Evolutionary conservation across 1,139 yeast species (phyloP).

Genomic region (Debaryomycetaceae sp.): DNA sequence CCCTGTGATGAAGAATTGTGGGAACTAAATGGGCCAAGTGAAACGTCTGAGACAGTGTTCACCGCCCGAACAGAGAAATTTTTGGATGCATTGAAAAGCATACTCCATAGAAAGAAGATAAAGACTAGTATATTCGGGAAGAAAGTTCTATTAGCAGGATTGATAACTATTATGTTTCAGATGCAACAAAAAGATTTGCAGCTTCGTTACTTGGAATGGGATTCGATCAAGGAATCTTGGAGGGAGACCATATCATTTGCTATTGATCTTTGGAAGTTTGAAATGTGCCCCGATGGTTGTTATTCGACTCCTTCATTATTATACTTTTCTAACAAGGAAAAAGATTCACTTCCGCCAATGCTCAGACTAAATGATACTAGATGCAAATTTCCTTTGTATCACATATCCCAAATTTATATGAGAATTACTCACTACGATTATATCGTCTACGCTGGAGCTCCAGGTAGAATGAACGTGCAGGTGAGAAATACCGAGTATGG

Average conservation of each 20-base stretch:
- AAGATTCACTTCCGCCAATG: slow-evolving; percentile 18
- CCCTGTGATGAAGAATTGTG: slow-evolving; percentile 32
- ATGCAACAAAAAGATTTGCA: slow-evolving; percentile 69
- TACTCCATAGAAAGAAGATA: slow-evolving; percentile 52
- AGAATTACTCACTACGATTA: slow-evolving; percentile 66
- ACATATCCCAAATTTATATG: slow-evolving; percentile 65
- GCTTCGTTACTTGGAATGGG: slow-evolving; percentile 33
- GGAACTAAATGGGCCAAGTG: slow-evolving; percentile 17
- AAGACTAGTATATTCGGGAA: slow-evolving; percentile 55
- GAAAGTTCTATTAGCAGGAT: slow-evolving; percentile 61
- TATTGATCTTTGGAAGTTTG: slow-evolving; percentile 54
- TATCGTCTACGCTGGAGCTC: slow-evolving; percentile 73
- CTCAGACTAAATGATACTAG: slow-evolving; percentile 27
- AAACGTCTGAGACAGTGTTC: slow-evolving; percentile 8
- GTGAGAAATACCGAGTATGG: slow-evolving; percentile 6
- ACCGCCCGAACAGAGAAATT: slow-evolving; percentile 29
- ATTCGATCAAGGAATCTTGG: slow-evolving; percentile 47
- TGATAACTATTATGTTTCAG: slow-evolving; percentile 64
- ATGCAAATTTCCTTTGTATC: slow-evolving; percentile 55
- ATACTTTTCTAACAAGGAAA: slow-evolving; percentile 11
- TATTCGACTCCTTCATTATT: slow-evolving; percentile 15
- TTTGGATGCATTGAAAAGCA: slow-evolving; percentile 50
- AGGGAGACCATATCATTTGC: slow-evolving; percentile 60
- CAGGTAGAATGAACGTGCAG: slow-evolving; percentile 68
- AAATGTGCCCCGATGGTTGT: slow-evolving; percentile 28